Conservation (phyloP, 2,329 filamentous ascomycete species). For the Hymenoscyphus fructigenus region DNA sequence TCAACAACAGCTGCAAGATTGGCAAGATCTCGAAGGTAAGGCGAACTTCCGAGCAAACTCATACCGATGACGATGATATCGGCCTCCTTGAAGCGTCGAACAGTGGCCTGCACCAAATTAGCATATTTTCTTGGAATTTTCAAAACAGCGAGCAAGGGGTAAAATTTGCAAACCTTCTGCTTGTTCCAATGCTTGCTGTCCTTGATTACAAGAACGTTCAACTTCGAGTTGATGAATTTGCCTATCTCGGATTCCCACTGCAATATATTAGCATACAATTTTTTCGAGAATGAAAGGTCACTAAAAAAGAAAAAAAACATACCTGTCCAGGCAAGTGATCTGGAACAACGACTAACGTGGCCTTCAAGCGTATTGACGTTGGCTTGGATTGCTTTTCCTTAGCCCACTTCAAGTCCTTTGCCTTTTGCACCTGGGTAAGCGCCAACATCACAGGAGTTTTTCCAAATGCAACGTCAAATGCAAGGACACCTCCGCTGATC, state of each 20-base stretch:
- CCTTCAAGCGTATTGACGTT: conserved; percentile 43
- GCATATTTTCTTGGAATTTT: neutral
- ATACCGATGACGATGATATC: conserved; percentile 57
- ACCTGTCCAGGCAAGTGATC: conserved; percentile 51
- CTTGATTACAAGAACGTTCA: conserved; percentile 44
- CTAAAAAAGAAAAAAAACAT: neutral
- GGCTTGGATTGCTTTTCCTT: neutral
- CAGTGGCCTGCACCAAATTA: conserved; percentile 14
- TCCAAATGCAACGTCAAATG: conserved; percentile 65
- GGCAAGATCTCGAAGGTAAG: conserved; percentile 51
- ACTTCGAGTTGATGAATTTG: conserved; percentile 41
- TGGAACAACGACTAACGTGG: conserved; percentile 61
- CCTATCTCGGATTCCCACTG: conserved; percentile 53
- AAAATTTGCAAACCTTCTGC: conserved; percentile 26
- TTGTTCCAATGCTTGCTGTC: conserved; percentile 41
- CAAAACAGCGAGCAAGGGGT: too few species aligned
- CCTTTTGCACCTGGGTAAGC: conserved; percentile 50
- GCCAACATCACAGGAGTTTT: conserved; percentile 63
- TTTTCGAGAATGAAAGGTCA: conserved; percentile 32
- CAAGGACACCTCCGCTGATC: conserved; percentile 59
- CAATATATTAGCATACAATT: neutral
- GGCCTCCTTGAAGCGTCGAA: conserved; percentile 47
- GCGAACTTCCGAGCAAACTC: conserved; percentile 44
- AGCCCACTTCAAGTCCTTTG: conserved; percentile 16
- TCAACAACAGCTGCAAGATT: conserved; percentile 46